These are phyloP conservation scores for Trichoderma gracile DNA, from an alignment of 2,329 filamentous ascomycete genomes.

Conservation along the genomic window DNA sequence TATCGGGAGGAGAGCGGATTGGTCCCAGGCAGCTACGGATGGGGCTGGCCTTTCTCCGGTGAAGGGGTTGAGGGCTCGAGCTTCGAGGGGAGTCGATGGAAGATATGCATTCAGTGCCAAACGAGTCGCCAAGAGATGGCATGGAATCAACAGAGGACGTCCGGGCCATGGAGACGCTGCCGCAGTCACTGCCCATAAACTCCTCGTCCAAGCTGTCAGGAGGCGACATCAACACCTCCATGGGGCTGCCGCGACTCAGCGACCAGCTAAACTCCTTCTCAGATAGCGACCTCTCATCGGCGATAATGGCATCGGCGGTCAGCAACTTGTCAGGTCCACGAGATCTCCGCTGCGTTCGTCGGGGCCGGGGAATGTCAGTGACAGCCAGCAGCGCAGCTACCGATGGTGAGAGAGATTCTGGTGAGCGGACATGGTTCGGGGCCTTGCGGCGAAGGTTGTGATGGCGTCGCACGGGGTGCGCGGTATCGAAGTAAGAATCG, in stretches of 20 bases:
- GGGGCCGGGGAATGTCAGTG: slow-evolving; percentile 59
- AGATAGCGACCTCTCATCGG: slow-evolving; percentile 51
- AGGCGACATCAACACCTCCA: slow-evolving; percentile 61
- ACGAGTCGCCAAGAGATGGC: slow-evolving; percentile 59
- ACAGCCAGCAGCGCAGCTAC: slow-evolving; percentile 62
- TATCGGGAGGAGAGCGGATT: slow-evolving; percentile 56
- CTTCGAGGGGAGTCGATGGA: slow-evolving; percentile 53
- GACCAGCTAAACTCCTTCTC: slow-evolving; percentile 61
- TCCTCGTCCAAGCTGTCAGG: slow-evolving; percentile 58
- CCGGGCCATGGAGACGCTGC: slow-evolving; percentile 50
- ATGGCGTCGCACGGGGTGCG: slow-evolving; percentile 42
- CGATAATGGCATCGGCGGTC: slow-evolving; percentile 59
- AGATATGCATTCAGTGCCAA: slow-evolving; percentile 51
- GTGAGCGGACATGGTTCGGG: slow-evolving; percentile 49
- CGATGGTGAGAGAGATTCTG: slow-evolving; percentile 58
- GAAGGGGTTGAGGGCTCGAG: slow-evolving; percentile 36
- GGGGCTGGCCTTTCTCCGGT: slow-evolving; percentile 41
- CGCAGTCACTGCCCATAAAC: slow-evolving; percentile 51
- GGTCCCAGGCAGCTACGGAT: slow-evolving; percentile 55
- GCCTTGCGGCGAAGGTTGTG: slow-evolving; percentile 39
- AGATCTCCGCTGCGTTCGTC: slow-evolving; percentile 41
- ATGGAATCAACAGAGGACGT: slow-evolving; percentile 62
- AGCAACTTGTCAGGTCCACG: slow-evolving; percentile 38
- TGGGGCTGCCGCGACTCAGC: slow-evolving; percentile 51
- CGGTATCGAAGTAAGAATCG: slow-evolving; percentile 33